Evolutionary conservation across 371 early-diverging fungal species (phyloP), one percentile per base, ranked within the genome.

Genomic region (Saksenaea oblongispora): DNA sequence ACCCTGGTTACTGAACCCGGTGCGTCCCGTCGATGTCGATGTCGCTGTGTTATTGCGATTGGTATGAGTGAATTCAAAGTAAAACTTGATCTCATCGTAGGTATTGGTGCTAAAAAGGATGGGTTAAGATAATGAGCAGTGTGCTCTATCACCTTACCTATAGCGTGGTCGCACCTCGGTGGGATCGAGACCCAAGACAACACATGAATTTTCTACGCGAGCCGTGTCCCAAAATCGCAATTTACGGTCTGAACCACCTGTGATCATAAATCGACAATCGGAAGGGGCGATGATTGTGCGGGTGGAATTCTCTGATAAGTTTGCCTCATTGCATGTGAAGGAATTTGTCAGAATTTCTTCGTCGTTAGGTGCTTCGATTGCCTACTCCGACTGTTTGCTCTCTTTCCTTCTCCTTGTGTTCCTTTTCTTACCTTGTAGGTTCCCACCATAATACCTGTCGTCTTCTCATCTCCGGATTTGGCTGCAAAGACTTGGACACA

Each of bases 231-330:
- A 94, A 63, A 88, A 92, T 27, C 95, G 75, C 17, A 97, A 80
- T 71, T 90, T 90, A 24, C 91, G 83, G 72, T 95, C 97, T 0
- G 89, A 84, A 2, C 95, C 95, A 10, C 84, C 93, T 0, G 93
- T 88, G 34, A 95, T 72, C 75, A 96, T 82, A 63, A 84, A 90
- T 13, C 86, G 78, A 34, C 82, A 78, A 17, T 87, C 84, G 0
- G 73, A 60, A 2, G 85, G 80, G 26, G 82, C 82, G 13, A 82
- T 75, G 18, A 90, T 69, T 0, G 88, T 83, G 11, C 82, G 76
- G 5, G 87, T 77, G 3, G 85, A 82, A 62, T 84, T 81, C 37
- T 87, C 87, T 7, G 78, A 62, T 3, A 80, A 69, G 15, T 82
- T 80, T 0, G 76, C 71, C 71, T 87, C 87, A 54, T 76, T 74